These are phyloP conservation scores for Lagenidium sp. DNA, from an alignment of 352 stramenopile genomes.

Conservation along the genomic window DNA sequence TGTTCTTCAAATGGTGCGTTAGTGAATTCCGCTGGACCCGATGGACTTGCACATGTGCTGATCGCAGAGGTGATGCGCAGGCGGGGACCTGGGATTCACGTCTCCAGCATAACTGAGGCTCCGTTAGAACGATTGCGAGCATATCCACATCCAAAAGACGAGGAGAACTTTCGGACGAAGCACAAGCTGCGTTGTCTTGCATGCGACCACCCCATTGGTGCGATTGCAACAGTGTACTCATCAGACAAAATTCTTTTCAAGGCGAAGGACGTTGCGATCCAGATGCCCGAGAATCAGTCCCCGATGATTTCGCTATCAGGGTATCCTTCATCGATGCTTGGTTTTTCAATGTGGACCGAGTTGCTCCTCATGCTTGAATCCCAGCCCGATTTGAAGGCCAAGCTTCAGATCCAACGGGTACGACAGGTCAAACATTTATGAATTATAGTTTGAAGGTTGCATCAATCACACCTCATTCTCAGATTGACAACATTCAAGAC, in stretches of 20 bases:
- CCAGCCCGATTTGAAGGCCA: constrained; percentile 53
- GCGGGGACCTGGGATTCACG: constrained; percentile 59
- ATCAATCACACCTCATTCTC: not conserved
- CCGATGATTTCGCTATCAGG: constrained; percentile 63
- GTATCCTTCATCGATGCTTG: constrained; percentile 63
- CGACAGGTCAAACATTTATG: too few relatives aligned
- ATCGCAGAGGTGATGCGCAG: constrained; percentile 30
- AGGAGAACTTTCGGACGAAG: constrained; percentile 38
- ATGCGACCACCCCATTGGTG: constrained; percentile 53
- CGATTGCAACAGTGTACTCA: constrained; percentile 45
- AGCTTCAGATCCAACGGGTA: constrained; percentile 50
- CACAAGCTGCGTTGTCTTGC: constrained; percentile 61
- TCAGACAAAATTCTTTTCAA: constrained; percentile 71
- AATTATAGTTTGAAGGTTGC: not conserved
- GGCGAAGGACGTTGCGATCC: constrained; percentile 47
- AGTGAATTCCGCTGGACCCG: too few relatives aligned
- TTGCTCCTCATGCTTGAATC: constrained; percentile 69
- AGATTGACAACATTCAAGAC: constrained; percentile 56
- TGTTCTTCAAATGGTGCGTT: constrained; percentile 70
- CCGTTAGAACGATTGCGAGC: constrained; percentile 44
- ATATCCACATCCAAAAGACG: constrained; percentile 24
- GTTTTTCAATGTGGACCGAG: constrained; percentile 72
- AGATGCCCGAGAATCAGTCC: constrained; percentile 62
- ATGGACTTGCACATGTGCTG: too few relatives aligned
- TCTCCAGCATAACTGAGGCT: constrained; percentile 57